These are phyloP conservation scores for Geosmithia morbida DNA, from an alignment of 2,329 filamentous ascomycete species.

Conservation along the genomic window DNA sequence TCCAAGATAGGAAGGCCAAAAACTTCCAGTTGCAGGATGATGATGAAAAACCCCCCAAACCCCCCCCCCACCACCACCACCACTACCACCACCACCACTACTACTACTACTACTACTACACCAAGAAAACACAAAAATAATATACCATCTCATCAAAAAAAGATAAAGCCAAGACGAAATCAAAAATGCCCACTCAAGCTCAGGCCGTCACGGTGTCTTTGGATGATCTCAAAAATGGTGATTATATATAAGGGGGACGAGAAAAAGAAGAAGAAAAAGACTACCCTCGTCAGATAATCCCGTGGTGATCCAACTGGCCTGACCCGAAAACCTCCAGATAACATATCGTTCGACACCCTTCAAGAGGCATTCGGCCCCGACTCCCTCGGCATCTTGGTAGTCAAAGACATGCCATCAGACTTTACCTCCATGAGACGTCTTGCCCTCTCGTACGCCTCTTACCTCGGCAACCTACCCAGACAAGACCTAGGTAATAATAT, in stretches of 20 bases:
- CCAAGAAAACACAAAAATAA: no score
- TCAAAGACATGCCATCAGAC: slow-evolving; percentile 63
- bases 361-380: slow-evolving; percentile 78
- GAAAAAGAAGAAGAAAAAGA: no score
- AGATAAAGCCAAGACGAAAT: not conserved
- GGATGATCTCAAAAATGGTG: slow-evolving; percentile 45
- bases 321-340: slow-evolving; percentile 29
- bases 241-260: no score
- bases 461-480: slow-evolving; percentile 67
- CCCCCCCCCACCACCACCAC: no score
- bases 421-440: slow-evolving; percentile 60
- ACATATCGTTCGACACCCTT: slow-evolving; percentile 52
- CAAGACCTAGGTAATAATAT: slow-evolving; percentile 49
- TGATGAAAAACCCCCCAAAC: no score
- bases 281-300: no score
- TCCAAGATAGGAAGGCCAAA: no score
- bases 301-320: no score
- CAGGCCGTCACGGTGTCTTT: slow-evolving; percentile 47
- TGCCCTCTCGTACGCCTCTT: slow-evolving; percentile 76
- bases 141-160: not conserved
- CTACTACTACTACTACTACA: no score
- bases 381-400: slow-evolving; percentile 85
- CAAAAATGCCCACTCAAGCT: slow-evolving; percentile 17
- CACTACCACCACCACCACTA: no score
- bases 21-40: no score